These are phyloP conservation scores for Echinochloa phyllopogon DNA, from an alignment of 176 grass and related monocot species.

Conservation along the genomic window DNA sequence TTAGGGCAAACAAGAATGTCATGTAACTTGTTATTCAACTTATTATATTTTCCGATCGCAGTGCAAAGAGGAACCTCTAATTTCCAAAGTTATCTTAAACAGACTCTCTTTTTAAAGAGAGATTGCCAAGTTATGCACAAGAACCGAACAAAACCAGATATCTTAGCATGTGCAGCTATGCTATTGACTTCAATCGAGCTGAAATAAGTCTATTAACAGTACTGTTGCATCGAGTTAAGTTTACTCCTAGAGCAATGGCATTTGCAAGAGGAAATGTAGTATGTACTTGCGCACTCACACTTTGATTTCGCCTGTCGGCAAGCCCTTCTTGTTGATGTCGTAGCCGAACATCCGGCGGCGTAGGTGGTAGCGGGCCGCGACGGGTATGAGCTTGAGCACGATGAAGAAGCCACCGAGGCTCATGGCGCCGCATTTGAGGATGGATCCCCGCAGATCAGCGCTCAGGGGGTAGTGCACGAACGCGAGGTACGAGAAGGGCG, in stretches of 20 bases:
- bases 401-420: conserved; percentile 75
- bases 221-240: neutral
- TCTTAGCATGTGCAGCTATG: neutral
- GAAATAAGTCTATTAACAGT: conserved; percentile 12
- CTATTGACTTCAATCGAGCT: neutral
- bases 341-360: conserved; percentile 83
- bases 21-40: neutral
- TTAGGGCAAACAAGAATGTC: conserved; percentile 27
- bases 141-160: neutral
- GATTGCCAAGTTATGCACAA: neutral
- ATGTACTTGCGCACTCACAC: conserved; percentile 63
- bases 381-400: conserved; percentile 71
- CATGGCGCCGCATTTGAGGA: conserved; percentile 71
- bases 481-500: conserved; percentile 88
- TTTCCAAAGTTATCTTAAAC: neutral
- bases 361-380: conserved; percentile 81
- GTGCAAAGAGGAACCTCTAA: neutral
- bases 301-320: conserved; percentile 76
- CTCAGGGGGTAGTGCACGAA: conserved; percentile 79
- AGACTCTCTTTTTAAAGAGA: neutral
- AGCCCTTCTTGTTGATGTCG: conserved; percentile 97
- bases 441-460: conserved; percentile 72
- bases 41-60: neutral
- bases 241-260: neutral
- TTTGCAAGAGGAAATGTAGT: neutral